Base-by-base conservation (phyloP, 768 basidiomycete genomes). In the Tylopilus cervinicoccineus region DNA sequence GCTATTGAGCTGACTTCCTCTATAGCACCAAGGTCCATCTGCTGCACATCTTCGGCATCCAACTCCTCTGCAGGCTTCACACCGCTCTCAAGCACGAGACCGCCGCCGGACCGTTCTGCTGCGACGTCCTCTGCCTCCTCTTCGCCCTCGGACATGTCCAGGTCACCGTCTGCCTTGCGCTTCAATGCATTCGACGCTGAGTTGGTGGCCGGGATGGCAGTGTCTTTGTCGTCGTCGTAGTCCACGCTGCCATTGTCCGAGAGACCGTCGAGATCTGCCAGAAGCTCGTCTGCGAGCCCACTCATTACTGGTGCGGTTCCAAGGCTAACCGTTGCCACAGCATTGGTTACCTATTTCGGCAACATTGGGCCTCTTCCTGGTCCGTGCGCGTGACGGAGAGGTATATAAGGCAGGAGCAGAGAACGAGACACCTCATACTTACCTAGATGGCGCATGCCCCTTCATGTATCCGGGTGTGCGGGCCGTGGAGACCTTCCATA, bases 61-160 rank as follows among this genome's bases (percentile, higher is more conserved):
- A 98, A 74, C 70, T 99, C 94, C 32, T 97, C 93, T n/a, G 94
- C 92, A 13, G 95, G 95, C 56, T 80, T 82, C 12, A 94, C 74
- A 10, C 95, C 95, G 1, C 93, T 94, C 46, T 88, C 88, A 0
- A 88, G 75, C 5, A 91, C 84, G 13, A 94, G 75, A 6, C 76
- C 76, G 0, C 76, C 77, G 6, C 76, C 67, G 31, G 76, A 74
- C 6, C 53, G 67, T 29, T 67, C 65, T 39, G 66, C 71, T 41
- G 73, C 67, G 1, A 54, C 71, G 11, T 63, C 70, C 28, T 62
- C 70, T 17, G 68, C 76, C 7, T 65, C 78, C 10, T 64, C 78
- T 28, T 75, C 78, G 1, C 70, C 75, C 24, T 80, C 82, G 9
- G 79, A 79, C 72, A 82, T 79, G 58, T 82, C 84, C 6, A 70